Base-by-base conservation (phyloP, 2,329 filamentous ascomycete species). In the Mycogone perniciosa region DNA sequence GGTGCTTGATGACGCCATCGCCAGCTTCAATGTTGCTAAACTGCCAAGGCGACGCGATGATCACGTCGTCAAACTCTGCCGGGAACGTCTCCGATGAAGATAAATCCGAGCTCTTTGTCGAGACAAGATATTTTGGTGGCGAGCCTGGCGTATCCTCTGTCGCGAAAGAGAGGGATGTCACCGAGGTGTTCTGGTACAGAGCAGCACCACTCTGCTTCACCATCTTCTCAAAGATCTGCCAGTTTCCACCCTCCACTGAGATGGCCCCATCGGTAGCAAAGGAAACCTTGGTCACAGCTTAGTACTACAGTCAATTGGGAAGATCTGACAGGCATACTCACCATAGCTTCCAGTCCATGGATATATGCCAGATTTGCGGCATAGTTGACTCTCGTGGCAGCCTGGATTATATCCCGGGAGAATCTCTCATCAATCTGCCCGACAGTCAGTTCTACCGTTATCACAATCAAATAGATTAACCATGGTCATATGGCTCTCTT, bases 351-450 rank as follows among this genome's bases (percentile, higher is more conserved):
- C 1, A 99, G 71, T 0, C 89, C 93, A 62, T 97, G 91, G 44
- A 97, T 93, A 34, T 82, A 73, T n/a, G 75, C 80, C 9, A 97
- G 69, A 59, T 97, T 96, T 44, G 91, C 89, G 1, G 88, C 93
- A 69, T 96, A 99, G 67, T 97, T 97, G 56, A 96, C 92, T 20
- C 93, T 80, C 1, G 93, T 96, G 51, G 84, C 87, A 2, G 92
- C 89, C 69, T 97, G 92, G 29, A 97, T 82, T 44, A 99, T 81
- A 46, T 99, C 89, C 10, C 81, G 80, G 0, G 84, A 76, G 64
- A 95, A 97, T 0, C 73, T 64, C 0, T 75, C 71, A 27, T 79
- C 75, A 50, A 96, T 82, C 61, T 82, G 35, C 9, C 4, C 9
- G 26, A 7, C 7, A 9, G 35, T 58, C 43, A 55, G 51, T 26